Evolutionary conservation across 352 stramenopile genomes (phyloP), one percentile per base, ranked within the genome.

Genomic region (Bremia lactucae): DNA sequence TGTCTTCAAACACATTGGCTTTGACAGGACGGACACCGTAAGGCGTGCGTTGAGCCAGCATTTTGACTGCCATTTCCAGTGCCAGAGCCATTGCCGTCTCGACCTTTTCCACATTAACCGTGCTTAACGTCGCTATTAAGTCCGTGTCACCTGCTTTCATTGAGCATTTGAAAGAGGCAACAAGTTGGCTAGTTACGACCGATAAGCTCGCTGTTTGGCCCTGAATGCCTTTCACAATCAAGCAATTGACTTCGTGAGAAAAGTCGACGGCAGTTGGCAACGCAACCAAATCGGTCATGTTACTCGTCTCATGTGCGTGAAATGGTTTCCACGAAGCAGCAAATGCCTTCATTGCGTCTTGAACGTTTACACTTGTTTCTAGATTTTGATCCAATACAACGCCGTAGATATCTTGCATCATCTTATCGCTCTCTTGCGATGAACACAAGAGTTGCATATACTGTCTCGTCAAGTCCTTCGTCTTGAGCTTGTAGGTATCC

Each of bases 1-100:
- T 83, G 56, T 94, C 81, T 49, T 94, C 78, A 31, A 83, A 94
- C 23, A 88, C 14, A 38, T 91, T 87, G 0, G 74, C 69, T 26
- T 83, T 86, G 3, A 52, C 34, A n/a, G 70, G 74, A 9, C 68
- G 62, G 11, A 79, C 64, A 19, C 81, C 78, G 31, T 91, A 82
- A 15, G 67, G 51, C 7, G 57, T 79, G 7, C 81, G 74, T 53
- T 94, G 76, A 20, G 81, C 81, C 8, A 94, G 58, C 62, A 84
- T 84, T 52, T 94, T 94, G 40, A 94, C 85, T 39, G 87, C 80
- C 80, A 90, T 89, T 46, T 93, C 75, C 36, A 93, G 31, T 18
- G 51, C 55, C 14, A 84, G 37, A 22, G 25, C 34, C 11, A 52
- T 36, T 3, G 59, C 31, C 0, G 35, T 54, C 8, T 62, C 51